Evolutionary conservation across 768 basidiomycete species (phyloP), one percentile per base, ranked within the genome.

Genomic region (Xerocomellus dryophilus): DNA sequence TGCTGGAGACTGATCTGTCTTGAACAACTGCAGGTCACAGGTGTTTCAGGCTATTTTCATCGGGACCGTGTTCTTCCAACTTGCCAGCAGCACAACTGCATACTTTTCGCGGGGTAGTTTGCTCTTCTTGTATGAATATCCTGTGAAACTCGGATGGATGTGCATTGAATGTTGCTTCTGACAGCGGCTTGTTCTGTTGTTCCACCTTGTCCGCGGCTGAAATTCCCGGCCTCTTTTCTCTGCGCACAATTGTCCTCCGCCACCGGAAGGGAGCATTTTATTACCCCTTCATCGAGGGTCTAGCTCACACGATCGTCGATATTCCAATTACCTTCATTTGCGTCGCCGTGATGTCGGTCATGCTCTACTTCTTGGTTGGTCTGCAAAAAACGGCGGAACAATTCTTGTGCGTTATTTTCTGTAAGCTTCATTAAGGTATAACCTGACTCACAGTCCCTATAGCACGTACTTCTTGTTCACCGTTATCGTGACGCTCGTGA

Each of bases 71-170:
- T 82, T 79, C 69, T 74, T 76, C 56, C 65, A 68, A 14, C 51
- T 77, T 23, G 60, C 71, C 1, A 57, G 63, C 34, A 66, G 59
- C 32, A 79, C 80, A 2, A 46, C 41, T 17, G 47, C 51, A n/a
- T 69, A 57, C 48, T 64, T 59, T 49, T 83, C 85, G n/a, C 81
- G 90, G n/a, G 89, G 88, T 38, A 84, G 89, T 71, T 76, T 86
- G 21, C 73, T 93, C 18, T 91, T 88, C 78, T 89, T 90, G 80
- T 85, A 65, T 32, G 81, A 70, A 32, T 34, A 14, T 34, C 17
- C 23, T 9, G 3, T 18, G 9, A 27, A 23, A 11, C 25, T 20
- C 35, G 0, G 7, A 29, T 43, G n/a, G 18, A 46, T 21, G 10
- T 4, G 15, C 2, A 40, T 14, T 61, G 21, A 61, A 12, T 43